These are phyloP conservation scores for Inga oerstediana DNA, from an alignment of 306 rosid species.

Conservation along the genomic window DNA sequence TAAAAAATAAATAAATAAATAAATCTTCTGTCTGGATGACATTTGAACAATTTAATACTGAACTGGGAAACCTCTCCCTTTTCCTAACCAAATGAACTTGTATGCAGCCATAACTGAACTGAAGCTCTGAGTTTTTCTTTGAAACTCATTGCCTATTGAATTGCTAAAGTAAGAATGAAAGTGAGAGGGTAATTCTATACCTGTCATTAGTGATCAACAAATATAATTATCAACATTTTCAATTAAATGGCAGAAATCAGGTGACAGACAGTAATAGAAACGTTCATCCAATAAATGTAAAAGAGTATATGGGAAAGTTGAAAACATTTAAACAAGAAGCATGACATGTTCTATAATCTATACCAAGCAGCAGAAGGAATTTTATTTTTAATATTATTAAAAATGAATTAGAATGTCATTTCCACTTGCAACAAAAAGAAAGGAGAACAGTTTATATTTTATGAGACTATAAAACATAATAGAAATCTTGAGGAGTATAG, in stretches of 20 bases:
- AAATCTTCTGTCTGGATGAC: background rate
- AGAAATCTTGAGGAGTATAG: slow-evolving; percentile 11
- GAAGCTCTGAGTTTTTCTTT: slow-evolving; percentile 16
- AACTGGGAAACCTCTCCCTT: background rate
- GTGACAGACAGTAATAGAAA: background rate
- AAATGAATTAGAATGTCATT: background rate
- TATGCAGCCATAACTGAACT: background rate
- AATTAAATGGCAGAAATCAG: slow-evolving; percentile 36
- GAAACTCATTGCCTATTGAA: slow-evolving; percentile 29
- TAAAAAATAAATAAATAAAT: background rate
- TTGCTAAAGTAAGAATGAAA: background rate
- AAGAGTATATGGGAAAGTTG: background rate
- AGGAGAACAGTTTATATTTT: background rate
- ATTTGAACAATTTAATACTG: background rate
- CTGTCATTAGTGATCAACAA: slow-evolving; percentile 82
- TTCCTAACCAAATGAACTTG: slow-evolving; percentile 2
- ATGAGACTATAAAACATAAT: background rate
- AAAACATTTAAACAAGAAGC: background rate
- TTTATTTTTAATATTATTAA: background rate
- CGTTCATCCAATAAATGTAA: background rate
- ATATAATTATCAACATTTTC: slow-evolving; percentile 54
- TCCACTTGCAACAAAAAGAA: background rate
- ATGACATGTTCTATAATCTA: background rate
- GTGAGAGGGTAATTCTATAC: slow-evolving; percentile 42
- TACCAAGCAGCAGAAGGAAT: background rate